Conservation (phyloP, 257 asterid genomes). For the Nicotiana tabacum region DNA sequence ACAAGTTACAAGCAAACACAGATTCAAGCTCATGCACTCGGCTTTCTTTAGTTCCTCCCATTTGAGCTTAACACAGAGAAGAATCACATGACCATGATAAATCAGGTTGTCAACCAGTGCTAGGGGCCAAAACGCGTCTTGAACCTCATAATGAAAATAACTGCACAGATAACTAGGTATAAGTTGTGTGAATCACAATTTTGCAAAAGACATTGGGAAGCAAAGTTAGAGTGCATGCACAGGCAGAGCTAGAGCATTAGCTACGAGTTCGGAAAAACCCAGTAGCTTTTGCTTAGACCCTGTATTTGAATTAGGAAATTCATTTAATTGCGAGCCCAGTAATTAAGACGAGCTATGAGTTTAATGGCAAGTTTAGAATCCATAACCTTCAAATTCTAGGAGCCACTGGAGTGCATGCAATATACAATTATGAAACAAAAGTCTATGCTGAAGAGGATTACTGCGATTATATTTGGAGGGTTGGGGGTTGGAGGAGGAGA, state of each 20-base stretch:
- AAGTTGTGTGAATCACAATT: neutral
- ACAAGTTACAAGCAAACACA: neutral
- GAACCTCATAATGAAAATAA: neutral
- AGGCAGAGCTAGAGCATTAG: too few relatives aligned
- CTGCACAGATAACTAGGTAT: neutral
- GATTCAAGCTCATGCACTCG: neutral
- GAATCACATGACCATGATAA: neutral
- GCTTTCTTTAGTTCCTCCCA: neutral
- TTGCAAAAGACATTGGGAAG: neutral
- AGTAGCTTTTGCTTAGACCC: too few relatives aligned
- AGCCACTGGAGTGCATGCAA: too few relatives aligned
- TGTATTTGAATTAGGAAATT: too few relatives aligned
- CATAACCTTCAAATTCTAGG: too few relatives aligned
- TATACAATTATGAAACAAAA: too few relatives aligned
- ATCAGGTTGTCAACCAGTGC: neutral
- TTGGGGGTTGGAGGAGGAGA: neutral
- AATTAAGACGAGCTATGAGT: too few relatives aligned
- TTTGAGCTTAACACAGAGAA: neutral
- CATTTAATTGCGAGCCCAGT: too few relatives aligned
- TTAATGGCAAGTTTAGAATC: too few relatives aligned
- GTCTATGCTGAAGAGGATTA: too few relatives aligned
- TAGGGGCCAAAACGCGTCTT: neutral
- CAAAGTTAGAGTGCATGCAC: neutral
- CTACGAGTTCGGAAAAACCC: too few relatives aligned
- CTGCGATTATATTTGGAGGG: too few relatives aligned